Percentiles rank a stretch among this genome's conserved stretches.
Conservation (phyloP, 106 monocot genomes). For the Amphibolis antarctica region DNA sequence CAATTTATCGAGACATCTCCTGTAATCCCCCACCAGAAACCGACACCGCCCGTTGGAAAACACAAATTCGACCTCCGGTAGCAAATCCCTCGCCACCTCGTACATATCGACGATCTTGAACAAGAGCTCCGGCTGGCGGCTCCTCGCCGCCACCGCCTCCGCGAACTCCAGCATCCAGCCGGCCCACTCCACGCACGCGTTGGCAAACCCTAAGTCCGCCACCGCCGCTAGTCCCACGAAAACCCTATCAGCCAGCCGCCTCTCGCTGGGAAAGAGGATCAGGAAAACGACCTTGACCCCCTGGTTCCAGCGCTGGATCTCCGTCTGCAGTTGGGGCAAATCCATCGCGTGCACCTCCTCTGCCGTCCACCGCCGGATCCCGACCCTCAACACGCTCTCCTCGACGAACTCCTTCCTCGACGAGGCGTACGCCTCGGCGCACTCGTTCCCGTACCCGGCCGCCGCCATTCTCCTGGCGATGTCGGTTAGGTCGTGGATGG, state of each 20-base stretch:
- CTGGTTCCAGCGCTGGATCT: slow-evolving; percentile 15
- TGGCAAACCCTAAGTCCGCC: neutral
- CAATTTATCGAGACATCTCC: neutral
- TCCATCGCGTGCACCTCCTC: slow-evolving; percentile 6
- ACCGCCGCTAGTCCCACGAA: neutral
- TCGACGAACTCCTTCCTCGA: slow-evolving; percentile 12
- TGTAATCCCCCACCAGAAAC: neutral
- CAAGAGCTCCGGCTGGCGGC: neutral
- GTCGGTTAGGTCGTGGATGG: slow-evolving; percentile 20
- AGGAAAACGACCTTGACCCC: slow-evolving; percentile 1
- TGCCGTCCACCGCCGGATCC: neutral
- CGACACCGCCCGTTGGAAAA: neutral
- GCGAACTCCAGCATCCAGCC: neutral
- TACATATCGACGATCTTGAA: slow-evolving; percentile 8
- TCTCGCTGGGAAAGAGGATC: slow-evolving; percentile 8
- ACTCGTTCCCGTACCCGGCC: slow-evolving; percentile 5
- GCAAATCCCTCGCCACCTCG: neutral
- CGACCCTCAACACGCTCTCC: slow-evolving; percentile 19
- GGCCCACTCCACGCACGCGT: neutral
- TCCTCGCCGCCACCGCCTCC: neutral
- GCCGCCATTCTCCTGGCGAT: slow-evolving; percentile 19
- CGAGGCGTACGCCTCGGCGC: slow-evolving; percentile 14
- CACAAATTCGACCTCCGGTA: slow-evolving; percentile 2
- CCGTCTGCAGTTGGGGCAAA: slow-evolving; percentile 10
- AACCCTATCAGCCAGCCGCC: neutral